Evolutionary conservation across 192 early-diverging fungal genomes (phyloP).

Genomic region (Coemansia sp.): DNA sequence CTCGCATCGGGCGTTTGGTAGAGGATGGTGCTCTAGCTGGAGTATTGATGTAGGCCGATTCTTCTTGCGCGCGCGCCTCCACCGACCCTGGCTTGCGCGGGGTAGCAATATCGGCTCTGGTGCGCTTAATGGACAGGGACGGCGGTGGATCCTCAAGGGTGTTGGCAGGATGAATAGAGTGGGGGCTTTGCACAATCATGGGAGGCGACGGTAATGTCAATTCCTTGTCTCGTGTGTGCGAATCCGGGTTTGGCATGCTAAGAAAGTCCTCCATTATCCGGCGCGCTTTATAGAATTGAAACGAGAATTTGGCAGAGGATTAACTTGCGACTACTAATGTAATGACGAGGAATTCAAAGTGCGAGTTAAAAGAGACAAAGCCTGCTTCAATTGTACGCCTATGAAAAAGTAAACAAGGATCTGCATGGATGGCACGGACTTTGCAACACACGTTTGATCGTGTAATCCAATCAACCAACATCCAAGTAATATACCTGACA

Average conservation of each 20-base stretch:
- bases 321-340: too few relatives aligned
- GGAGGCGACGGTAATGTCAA: constrained; percentile 27
- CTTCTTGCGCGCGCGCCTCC: constrained; percentile 24
- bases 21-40: constrained; percentile 38
- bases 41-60: constrained; percentile 28
- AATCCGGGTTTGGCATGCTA: background rate
- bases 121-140: constrained; percentile 24
- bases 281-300: too few relatives aligned
- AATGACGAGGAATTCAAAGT: too few relatives aligned
- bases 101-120: constrained; percentile 41
- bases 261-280: background rate
- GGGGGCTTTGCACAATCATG: constrained; percentile 24
- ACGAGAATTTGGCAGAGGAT: too few relatives aligned
- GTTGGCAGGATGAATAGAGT: background rate
- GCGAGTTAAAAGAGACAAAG: too few relatives aligned
- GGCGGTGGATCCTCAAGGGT: background rate
- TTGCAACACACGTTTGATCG: too few relatives aligned
- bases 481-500: too few relatives aligned
- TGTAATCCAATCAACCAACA: too few relatives aligned
- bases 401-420: too few relatives aligned
- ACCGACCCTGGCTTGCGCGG: constrained; percentile 25
- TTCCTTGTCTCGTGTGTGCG: constrained; percentile 8
- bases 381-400: too few relatives aligned
- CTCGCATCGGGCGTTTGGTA: constrained; percentile 30
- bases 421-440: too few relatives aligned